Conservation (phyloP, 2,329 filamentous ascomycete species). For the Rutstroemia sydowiana region DNA sequence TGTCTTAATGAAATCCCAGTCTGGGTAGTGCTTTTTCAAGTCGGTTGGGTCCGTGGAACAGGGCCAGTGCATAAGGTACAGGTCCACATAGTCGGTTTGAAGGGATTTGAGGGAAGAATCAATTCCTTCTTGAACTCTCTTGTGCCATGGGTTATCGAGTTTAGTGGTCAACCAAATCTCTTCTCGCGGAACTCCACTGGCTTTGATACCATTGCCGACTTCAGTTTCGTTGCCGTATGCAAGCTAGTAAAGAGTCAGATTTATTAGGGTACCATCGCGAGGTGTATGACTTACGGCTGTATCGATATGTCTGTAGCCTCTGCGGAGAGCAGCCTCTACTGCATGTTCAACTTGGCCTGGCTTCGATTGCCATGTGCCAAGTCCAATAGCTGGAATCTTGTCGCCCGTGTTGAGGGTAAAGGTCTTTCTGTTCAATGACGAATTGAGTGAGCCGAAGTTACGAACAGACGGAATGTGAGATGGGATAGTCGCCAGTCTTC, state of each 20-base stretch:
- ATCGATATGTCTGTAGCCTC: slow-evolving; percentile 70
- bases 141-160: slow-evolving; percentile 74
- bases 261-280: neutral
- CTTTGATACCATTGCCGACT: slow-evolving; percentile 58
- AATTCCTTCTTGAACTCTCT: slow-evolving; percentile 56
- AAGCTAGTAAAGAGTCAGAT: slow-evolving; percentile 30
- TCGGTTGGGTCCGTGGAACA: slow-evolving; percentile 50
- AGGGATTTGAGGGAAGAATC: slow-evolving; percentile 52
- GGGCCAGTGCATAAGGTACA: slow-evolving; percentile 70
- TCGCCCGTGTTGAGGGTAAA: slow-evolving; percentile 69
- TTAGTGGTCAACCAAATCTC: slow-evolving; percentile 73
- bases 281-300: slow-evolving; percentile 34
- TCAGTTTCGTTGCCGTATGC: slow-evolving; percentile 72
- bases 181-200: slow-evolving; percentile 58
- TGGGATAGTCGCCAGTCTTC: slow-evolving; percentile 6
- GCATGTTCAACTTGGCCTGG: slow-evolving; percentile 60
- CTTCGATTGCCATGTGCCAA: slow-evolving; percentile 73
- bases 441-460: slow-evolving; percentile 16
- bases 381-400: slow-evolving; percentile 69
- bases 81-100: slow-evolving; percentile 58
- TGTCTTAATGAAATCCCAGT: slow-evolving; percentile 80
- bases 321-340: slow-evolving; percentile 59
- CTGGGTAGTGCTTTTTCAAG: slow-evolving; percentile 58
- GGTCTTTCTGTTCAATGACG: slow-evolving; percentile 35
- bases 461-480: slow-evolving; percentile 4